Percentiles rank a stretch among this genome's conserved stretches.
These are phyloP conservation scores for Candida buenavistaensis DNA, from an alignment of 1,139 yeast species.

Conservation along the genomic window DNA sequence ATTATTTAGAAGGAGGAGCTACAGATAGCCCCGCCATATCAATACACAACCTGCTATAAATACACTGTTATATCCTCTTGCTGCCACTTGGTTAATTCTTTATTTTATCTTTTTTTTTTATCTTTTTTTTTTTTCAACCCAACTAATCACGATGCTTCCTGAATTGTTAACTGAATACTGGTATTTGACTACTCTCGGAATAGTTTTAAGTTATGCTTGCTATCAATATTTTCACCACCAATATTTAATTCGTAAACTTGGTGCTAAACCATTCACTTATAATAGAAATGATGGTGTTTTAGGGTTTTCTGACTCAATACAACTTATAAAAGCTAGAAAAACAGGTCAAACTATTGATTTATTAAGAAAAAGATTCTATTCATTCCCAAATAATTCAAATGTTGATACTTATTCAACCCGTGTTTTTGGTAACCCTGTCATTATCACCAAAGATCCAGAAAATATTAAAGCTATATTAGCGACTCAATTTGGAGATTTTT, in stretches of 20 bases:
- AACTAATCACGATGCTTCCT: too few species aligned
- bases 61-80: too few species aligned
- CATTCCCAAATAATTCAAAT: conserved; percentile 11
- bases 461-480: conserved; percentile 37
- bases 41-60: too few species aligned
- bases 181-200: not conserved
- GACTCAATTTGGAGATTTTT: conserved; percentile 48
- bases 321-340: conserved; percentile 13
- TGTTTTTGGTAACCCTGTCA: conserved; percentile 19
- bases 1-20: too few species aligned
- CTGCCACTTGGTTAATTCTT: too few species aligned
- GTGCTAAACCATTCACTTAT: conserved; percentile 18
- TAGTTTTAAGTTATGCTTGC: not conserved
- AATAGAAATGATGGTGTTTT: conserved; percentile 19
- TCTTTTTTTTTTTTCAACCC: too few species aligned
- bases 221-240: conserved; percentile 1
- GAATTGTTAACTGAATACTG: not conserved
- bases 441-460: conserved; percentile 26
- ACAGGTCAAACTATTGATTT: conserved; percentile 15
- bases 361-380: conserved; percentile 9
- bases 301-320: too few species aligned
- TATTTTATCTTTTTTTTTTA: too few species aligned
- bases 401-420: conserved; percentile 16
- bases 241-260: conserved; percentile 15
- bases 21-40: too few species aligned